phyloP scores from a whole-genome alignment of 805 yeast genomes.

The Pachysolen tannophilus region DNA sequence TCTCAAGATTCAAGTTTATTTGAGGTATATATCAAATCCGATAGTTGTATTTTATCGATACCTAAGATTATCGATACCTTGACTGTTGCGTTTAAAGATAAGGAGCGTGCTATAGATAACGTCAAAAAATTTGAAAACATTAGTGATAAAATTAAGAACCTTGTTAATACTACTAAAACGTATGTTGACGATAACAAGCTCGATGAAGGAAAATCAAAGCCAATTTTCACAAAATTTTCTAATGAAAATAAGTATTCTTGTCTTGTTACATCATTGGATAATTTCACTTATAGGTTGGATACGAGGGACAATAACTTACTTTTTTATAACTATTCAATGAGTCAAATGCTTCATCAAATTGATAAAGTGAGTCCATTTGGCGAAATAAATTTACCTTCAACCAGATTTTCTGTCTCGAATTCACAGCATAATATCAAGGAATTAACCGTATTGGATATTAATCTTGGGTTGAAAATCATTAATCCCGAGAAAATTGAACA shows the following conservation, averaged over 20 bases:
- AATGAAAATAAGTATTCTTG: conserved; percentile 24
- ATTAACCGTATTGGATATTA: conserved; percentile 37
- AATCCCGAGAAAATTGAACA: conserved; percentile 25
- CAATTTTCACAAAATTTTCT: conserved; percentile 5
- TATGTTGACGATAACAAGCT: neutral
- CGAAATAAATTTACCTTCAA: conserved; percentile 31
- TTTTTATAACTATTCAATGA: conserved; percentile 18
- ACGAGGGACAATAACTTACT: conserved; percentile 23
- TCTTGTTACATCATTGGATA: conserved; percentile 24
- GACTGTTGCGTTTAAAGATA: conserved; percentile 5
- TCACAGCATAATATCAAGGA: conserved; percentile 31
- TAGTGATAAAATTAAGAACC: conserved; percentile 2
- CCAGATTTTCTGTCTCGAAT: conserved; percentile 31
- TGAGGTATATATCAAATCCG: conserved; percentile 4
- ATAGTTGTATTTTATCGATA: conserved; percentile 4
- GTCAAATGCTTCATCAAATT: conserved; percentile 3
- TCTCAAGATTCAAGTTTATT: conserved; percentile 2
- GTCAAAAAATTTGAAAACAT: conserved; percentile 7
- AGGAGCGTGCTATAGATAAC: conserved; percentile 9
- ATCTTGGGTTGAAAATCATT: conserved; percentile 33
- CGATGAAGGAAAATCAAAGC: neutral
- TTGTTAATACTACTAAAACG: neutral
- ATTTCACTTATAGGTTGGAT: conserved; percentile 27
- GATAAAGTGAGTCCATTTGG: conserved; percentile 27
- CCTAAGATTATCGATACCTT: conserved; percentile 5